Evolutionary conservation across 768 basidiomycete species (phyloP), one percentile per base, ranked within the genome.

Genomic region (Xerocomellus amylosporus): DNA sequence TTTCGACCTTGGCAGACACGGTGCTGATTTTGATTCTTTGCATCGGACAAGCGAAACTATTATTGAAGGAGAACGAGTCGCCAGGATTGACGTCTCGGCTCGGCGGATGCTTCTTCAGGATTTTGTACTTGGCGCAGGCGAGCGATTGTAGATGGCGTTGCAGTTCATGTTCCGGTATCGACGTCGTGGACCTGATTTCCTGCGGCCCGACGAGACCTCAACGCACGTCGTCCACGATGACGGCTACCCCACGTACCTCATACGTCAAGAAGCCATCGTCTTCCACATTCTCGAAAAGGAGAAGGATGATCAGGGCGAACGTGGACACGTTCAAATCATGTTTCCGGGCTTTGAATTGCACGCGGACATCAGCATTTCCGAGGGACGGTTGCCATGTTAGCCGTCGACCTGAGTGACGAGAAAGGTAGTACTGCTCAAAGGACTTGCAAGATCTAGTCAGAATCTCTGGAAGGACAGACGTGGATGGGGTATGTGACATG

Each of bases 271-370:
- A 79, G 33, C 91, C 87, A 15, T 80, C 84, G 0, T 87, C 83
- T 1, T 64, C 73, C 31, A 89, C 62, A 45, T 85, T 76, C 69
- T 95, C 90, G 54, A 98, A 99, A 22, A 96, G 79, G 33, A 96
- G 76, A 3, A 99, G 77, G 55, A 98, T 87, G 45, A 95, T 85
- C 62, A 95, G 67, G 8, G 89, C 92, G 57, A 88, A 86, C 2
- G 97, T 97, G 3, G 95, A 86, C 2, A 98, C 87, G 65, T 95
- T 98, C 50, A 99, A 68, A 64, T 99, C 97, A 62, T 98, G 93
- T 48, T 77, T 84, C 63, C 83, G 75, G 8, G 78, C 67, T 63
- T 88, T 93, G 78, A 99, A 99, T 26, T 78, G 71, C 12, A 87
- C 87, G 53, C 84, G 82, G 41, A 98, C 84, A 69, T 99, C 97